Conservation (phyloP, 176 grass and related monocot species). For the Rhynchospora tenuis region DNA sequence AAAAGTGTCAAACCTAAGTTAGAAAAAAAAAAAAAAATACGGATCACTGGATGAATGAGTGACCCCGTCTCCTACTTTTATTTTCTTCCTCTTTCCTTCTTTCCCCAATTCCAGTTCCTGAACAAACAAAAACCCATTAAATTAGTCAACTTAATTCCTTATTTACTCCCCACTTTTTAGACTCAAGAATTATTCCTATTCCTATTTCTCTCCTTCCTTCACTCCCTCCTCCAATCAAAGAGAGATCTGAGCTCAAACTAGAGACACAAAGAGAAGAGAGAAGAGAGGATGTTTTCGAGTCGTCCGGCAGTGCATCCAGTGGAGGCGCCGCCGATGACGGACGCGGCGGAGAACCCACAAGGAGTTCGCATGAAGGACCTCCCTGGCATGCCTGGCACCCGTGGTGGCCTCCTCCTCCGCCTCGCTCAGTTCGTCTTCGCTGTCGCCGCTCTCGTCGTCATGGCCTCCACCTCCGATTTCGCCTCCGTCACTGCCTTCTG, state of each 20-base stretch:
- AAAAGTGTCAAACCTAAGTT: not conserved
- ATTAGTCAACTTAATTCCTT: conserved; percentile 6
- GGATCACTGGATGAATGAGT: not conserved
- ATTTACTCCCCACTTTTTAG: not conserved
- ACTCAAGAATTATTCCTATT: conserved; percentile 5
- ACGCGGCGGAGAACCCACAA: conserved; percentile 48
- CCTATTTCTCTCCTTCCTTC: not conserved
- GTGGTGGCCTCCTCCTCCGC: conserved; percentile 51
- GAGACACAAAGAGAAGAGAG: not conserved
- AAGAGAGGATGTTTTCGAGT: conserved; percentile 60
- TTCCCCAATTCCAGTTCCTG: not conserved
- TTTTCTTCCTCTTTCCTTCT: not conserved
- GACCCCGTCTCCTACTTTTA: not conserved
- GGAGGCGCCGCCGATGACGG: conserved; percentile 68
- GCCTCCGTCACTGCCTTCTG: conserved; percentile 71
- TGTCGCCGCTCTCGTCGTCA: conserved; percentile 48
- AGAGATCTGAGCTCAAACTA: not conserved
- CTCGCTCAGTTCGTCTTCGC: conserved; percentile 69
- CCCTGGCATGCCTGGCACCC: conserved; percentile 71
- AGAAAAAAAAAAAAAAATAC: not conserved
- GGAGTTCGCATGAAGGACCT: conserved; percentile 73
- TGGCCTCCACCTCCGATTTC: conserved; percentile 82
- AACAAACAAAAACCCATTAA: not conserved
- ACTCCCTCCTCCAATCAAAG: not conserved
- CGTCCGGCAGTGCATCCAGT: conserved; percentile 85